Base-by-base conservation (phyloP, 2,329 filamentous ascomycete species). In the Trichoderma simmonsii region DNA sequence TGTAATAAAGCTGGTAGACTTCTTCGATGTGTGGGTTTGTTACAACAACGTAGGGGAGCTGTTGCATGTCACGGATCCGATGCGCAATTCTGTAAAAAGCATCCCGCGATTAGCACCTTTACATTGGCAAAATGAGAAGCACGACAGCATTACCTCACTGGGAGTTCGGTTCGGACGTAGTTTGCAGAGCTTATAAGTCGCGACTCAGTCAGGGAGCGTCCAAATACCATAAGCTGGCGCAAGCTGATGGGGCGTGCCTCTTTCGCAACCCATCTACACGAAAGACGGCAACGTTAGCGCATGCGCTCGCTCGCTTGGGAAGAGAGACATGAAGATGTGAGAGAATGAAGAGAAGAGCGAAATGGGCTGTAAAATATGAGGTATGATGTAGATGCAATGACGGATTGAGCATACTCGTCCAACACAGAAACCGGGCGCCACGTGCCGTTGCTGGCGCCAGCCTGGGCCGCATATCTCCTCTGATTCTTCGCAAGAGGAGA, bases 1-100 rank as follows among this genome's bases (percentile, higher is more conserved):
- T 91, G 83, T 98, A 97, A 85, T 99, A 99, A 7, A 98, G 87
- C 80, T 98, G 94, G 83, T 99, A 99, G 39, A 98, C 96, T 75
- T 97, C 91, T 79, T 93, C 94, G 74, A 99, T 93, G 81, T 99
- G 94, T 7, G 90, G 90, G 78, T 99, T 99, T n/a, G 93, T 95
- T 62, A 98, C 93, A 70, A 98, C 95, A 48, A 96, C 93, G 80
- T 97, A 99, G 21, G 96, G 96, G 54, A 99, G 86, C 74, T 93
- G 95, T 82, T 99, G 96, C 89, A 99, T 98, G 80, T 99, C 95
- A 72, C 97, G 93, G 74, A 99, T 91, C 39, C 96, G 93, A 82
- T 99, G 96, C 21, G 95, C 94, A 76, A 98, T 89, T 76, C 94
- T 95, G 75, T 64, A 61, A 59, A 21, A 24, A 60, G 48, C 24